Base-by-base conservation (phyloP, 2,329 filamentous ascomycete genomes). In the Pseudofabraea citricarpa region DNA sequence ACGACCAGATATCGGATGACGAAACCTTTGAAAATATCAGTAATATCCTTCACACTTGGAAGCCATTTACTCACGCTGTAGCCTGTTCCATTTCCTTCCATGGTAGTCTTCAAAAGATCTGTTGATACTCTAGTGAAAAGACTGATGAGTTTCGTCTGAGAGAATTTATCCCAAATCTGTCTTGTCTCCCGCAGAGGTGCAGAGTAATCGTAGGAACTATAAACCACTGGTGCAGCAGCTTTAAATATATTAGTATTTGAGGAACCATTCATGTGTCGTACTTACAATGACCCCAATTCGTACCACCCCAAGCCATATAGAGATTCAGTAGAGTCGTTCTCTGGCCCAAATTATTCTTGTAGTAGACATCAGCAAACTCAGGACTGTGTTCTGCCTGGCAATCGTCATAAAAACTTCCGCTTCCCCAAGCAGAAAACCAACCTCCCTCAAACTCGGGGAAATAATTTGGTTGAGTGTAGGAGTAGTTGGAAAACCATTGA, bases 401-500 rank as follows among this genome's bases (percentile, higher is more conserved):
- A 42, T 67, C 57, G 41, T 76, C 75, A 46, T 75, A 77, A 47
- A 75, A 75, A 8, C 51, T 60, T 3, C 69, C 70, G 31, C 22
- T 20, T 1, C 69, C 71, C 74, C 74, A 77, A 12, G 71, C 66
- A n/a, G 71, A 69, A 44, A 77, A 76, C 50, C 64, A 75, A 0
- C 74, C 74, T 4, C 70, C 72, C 52, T 76, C 67, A 22, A 78
- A 77, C 52, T 77, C 75, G 5, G 74, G 68, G 1, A 78, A 54
- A 44, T 68, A 76, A 36, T 67, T 65, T 1, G 75, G 75, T 51
- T 79, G 75, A 1, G 73, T 75, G 37, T 60, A 71, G 0, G 73
- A 73, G 43, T 75, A 75, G 31, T 74, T 71, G n/a, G 69, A 64
- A 49, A 79, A 79, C 72, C 74, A 78, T 48, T 77, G 68, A 46